phyloP scores from a whole-genome alignment of 805 yeast genomes.

The Saccharomycopsis olivae region DNA sequence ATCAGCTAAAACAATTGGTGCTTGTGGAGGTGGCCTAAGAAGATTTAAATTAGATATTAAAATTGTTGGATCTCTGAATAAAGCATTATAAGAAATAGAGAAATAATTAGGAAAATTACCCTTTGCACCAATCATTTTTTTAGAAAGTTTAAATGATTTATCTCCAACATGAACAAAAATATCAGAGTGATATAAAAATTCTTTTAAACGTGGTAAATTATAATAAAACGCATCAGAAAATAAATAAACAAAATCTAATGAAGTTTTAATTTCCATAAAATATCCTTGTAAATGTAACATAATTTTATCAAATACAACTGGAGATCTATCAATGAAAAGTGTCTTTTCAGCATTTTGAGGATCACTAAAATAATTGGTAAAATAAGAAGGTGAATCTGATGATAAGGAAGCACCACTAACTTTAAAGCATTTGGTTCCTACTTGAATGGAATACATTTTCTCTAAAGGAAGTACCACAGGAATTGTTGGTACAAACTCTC shows the following conservation, averaged over 20 bases:
- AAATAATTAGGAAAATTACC: constrained; percentile 79
- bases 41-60: constrained; percentile 30
- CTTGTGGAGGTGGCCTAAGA: constrained; percentile 71
- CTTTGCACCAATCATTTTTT: constrained; percentile 37
- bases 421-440: constrained; percentile 50
- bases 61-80: constrained; percentile 40
- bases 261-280: constrained; percentile 47
- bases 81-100: constrained; percentile 45
- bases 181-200: constrained; percentile 41
- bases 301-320: constrained; percentile 55
- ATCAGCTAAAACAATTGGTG: constrained; percentile 43
- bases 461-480: constrained; percentile 56
- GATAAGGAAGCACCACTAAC: constrained; percentile 74
- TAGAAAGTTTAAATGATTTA: constrained; percentile 46
- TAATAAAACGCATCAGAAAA: constrained; percentile 67
- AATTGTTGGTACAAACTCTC: constrained; percentile 23
- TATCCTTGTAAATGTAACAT: constrained; percentile 76
- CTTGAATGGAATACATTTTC: constrained; percentile 55
- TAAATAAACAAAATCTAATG: constrained; percentile 48
- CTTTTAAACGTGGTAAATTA: constrained; percentile 46
- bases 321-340: constrained; percentile 65
- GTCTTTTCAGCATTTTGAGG: constrained; percentile 21
- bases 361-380: constrained; percentile 55
- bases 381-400: constrained; percentile 82
- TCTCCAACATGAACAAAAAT: constrained; percentile 50